phyloP scores from a whole-genome alignment of 805 yeast species.

The Brettanomyces nanus region DNA sequence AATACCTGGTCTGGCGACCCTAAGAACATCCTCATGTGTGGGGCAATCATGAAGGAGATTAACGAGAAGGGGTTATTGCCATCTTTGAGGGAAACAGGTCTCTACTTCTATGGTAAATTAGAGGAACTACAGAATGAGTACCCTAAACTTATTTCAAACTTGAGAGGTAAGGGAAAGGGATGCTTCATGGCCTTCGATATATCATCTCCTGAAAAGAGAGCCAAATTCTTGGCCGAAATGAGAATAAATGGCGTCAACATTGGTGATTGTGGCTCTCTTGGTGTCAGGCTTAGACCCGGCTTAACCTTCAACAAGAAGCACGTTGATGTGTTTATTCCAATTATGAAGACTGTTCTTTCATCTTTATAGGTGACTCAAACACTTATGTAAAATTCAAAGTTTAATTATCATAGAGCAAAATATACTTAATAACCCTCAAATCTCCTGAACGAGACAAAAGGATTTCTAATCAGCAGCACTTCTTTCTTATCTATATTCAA shows the following conservation, averaged over 20 bases:
- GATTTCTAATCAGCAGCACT: background rate
- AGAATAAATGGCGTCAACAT: constrained; percentile 63
- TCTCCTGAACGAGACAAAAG: background rate
- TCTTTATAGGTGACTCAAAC: constrained; percentile 15
- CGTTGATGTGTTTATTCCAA: constrained; percentile 55
- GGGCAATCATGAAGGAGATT: constrained; percentile 63
- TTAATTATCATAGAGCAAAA: too few species aligned
- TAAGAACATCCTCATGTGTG: constrained; percentile 67
- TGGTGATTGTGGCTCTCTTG: constrained; percentile 77
- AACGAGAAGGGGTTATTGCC: constrained; percentile 49
- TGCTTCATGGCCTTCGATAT: constrained; percentile 81
- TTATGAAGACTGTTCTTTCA: constrained; percentile 30
- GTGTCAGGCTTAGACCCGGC: constrained; percentile 77
- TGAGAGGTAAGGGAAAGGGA: constrained; percentile 69
- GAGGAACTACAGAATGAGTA: constrained; percentile 42
- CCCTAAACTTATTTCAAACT: constrained; percentile 44
- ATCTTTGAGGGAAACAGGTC: constrained; percentile 55
- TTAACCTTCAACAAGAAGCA: constrained; percentile 73
- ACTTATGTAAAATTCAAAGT: too few species aligned
- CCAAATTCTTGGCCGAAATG: constrained; percentile 51
- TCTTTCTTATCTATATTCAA: background rate
- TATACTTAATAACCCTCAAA: background rate
- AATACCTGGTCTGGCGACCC: constrained; percentile 95
- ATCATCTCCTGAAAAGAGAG: constrained; percentile 46
- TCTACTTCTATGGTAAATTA: constrained; percentile 52